Evolutionary conservation across 1,284 basidiomycete genomes (phyloP).

Genomic region (Ustilago vetiveriae): DNA sequence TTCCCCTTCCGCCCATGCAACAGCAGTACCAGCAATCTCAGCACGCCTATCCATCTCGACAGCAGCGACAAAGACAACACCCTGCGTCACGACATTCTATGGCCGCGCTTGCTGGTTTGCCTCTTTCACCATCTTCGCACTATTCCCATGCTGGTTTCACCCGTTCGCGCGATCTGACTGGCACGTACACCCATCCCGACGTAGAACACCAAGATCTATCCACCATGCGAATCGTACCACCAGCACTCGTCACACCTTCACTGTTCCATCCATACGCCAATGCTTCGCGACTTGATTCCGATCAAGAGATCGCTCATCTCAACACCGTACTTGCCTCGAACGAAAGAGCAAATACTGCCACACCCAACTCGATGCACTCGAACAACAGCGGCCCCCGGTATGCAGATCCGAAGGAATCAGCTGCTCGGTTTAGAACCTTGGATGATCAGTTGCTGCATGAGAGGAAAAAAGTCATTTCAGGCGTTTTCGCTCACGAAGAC

Average conservation of each 20-base stretch:
- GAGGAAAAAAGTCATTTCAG: slow-evolving; percentile 26
- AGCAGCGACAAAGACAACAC: slow-evolving; percentile 9
- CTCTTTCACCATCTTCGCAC: slow-evolving; percentile 26
- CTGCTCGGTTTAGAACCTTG: slow-evolving; percentile 24
- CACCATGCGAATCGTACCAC: slow-evolving; percentile 27
- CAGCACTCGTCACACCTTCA: slow-evolving; percentile 20
- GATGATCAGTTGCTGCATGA: slow-evolving; percentile 34
- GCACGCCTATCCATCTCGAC: too few species aligned
- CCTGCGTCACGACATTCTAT: slow-evolving; percentile 33
- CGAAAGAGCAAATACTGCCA: slow-evolving; percentile 8
- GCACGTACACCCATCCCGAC: background rate
- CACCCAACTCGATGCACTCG: slow-evolving; percentile 12
- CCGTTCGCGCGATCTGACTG: slow-evolving; percentile 14
- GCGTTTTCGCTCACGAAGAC: background rate
- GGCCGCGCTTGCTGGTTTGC: slow-evolving; percentile 26
- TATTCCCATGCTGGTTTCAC: background rate
- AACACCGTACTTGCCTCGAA: background rate
- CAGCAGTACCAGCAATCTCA: slow-evolving; percentile 11
- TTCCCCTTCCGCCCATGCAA: background rate
- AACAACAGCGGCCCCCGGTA: slow-evolving; percentile 18
- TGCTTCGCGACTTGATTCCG: slow-evolving; percentile 23
- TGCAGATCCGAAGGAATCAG: slow-evolving; percentile 35
- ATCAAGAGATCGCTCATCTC: slow-evolving; percentile 13
- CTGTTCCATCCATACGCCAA: slow-evolving; percentile 41
- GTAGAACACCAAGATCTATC: slow-evolving; percentile 13